These are phyloP conservation scores for Boletus rufocinnamomeus DNA, from an alignment of 768 basidiomycete species.

Conservation along the genomic window DNA sequence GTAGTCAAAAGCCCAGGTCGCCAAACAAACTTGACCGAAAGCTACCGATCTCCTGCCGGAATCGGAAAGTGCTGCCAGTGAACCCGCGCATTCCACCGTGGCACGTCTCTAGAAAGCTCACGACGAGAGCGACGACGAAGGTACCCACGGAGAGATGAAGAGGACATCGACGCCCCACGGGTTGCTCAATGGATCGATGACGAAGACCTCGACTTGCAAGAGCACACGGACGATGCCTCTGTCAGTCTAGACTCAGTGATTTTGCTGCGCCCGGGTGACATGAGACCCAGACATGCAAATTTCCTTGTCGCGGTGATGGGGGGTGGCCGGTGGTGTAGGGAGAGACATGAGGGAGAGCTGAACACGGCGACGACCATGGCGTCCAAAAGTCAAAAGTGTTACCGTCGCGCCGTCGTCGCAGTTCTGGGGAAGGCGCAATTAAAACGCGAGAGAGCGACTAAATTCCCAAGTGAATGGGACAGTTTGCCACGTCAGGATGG, in stretches of 20 bases:
- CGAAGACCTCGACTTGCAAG: constrained; percentile 35
- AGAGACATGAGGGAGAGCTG: constrained; percentile 42
- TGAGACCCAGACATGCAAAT: constrained; percentile 40
- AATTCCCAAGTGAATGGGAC: too few relatives aligned
- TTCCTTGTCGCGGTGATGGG: constrained; percentile 60
- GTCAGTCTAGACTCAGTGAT: constrained; percentile 9
- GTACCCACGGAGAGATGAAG: constrained; percentile 30
- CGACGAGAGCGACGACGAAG: constrained; percentile 28
- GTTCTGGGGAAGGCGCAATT: constrained; percentile 9
- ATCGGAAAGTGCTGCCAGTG: constrained; percentile 2
- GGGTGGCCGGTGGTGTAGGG: constrained; percentile 61
- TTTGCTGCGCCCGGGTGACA: constrained; percentile 32
- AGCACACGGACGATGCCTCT: constrained; percentile 8
- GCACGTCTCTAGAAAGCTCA: not conserved
- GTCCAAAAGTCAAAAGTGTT: constrained; percentile 1
- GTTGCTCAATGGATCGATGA: constrained; percentile 64
- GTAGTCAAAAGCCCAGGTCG: constrained; percentile 5
- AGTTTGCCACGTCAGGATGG: too few relatives aligned
- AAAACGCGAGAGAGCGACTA: constrained; percentile 12
- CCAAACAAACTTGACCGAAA: constrained; percentile 17
- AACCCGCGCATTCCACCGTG: not conserved
- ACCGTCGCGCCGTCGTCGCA: constrained; percentile 25
- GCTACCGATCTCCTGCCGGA: constrained; percentile 15
- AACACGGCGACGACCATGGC: constrained; percentile 14
- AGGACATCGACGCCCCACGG: constrained; percentile 49